Evolutionary conservation across 148 eudicot species (phyloP).

Genomic region (Chenopodium album): DNA sequence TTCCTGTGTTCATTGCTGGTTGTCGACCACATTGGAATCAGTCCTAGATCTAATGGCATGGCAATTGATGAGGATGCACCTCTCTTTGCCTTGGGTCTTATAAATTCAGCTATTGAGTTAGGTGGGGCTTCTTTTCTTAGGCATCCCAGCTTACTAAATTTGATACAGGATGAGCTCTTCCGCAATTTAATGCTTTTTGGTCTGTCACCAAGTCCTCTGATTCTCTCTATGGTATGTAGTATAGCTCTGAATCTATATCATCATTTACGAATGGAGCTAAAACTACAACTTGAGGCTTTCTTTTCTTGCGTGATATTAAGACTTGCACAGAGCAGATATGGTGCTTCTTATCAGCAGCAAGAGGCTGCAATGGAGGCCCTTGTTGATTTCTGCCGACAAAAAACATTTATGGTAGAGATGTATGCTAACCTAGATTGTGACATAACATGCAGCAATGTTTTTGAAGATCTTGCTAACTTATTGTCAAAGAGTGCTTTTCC

Average conservation of each 20-base stretch:
- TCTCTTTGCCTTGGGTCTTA: conserved; percentile 81
- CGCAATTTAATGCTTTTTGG: conserved; percentile 85
- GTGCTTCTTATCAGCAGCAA: conserved; percentile 90
- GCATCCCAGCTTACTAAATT: conserved; percentile 65
- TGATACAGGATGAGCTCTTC: conserved; percentile 87
- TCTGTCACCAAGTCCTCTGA: conserved; percentile 80
- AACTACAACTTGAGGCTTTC: conserved; percentile 89
- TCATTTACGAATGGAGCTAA: conserved; percentile 66
- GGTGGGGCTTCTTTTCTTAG: conserved; percentile 69
- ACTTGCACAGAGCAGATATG: conserved; percentile 78
- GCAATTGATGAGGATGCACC: conserved; percentile 93
- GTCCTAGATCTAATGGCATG: conserved; percentile 61
- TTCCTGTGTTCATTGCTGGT: conserved; percentile 78
- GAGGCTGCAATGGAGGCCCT: conserved; percentile 98
- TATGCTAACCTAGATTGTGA: conserved; percentile 92
- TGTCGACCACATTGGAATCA: conserved; percentile 60
- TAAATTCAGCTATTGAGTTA: conserved; percentile 82
- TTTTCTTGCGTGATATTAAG: conserved; percentile 78
- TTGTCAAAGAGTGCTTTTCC: conserved; percentile 94
- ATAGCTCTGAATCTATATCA: conserved; percentile 83
- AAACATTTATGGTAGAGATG: conserved; percentile 77
- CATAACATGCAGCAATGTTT: conserved; percentile 82
- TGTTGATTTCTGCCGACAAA: conserved; percentile 94
- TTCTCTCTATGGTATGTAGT: conserved; percentile 90
- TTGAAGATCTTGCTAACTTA: conserved; percentile 86